These are phyloP conservation scores for Veloboletus limbatus DNA, from an alignment of 1,284 basidiomycete genomes.

Conservation along the genomic window DNA sequence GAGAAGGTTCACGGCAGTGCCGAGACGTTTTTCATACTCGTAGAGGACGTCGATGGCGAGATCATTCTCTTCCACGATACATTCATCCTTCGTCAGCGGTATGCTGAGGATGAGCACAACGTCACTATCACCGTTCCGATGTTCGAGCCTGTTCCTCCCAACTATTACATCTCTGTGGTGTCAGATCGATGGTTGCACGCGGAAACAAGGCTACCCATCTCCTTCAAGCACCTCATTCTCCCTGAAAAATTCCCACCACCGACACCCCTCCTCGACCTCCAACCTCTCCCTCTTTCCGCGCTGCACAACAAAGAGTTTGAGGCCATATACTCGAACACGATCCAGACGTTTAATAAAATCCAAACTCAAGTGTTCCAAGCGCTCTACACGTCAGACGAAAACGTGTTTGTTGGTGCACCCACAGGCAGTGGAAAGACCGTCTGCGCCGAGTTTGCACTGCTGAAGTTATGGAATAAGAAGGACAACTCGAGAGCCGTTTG, in stretches of 20 bases:
- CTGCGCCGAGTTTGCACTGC: constrained; percentile 93
- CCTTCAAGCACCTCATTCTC: constrained; percentile 96
- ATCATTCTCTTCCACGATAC: constrained; percentile 92
- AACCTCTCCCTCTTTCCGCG: constrained; percentile 85
- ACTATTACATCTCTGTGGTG: constrained; percentile 95
- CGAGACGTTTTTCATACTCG: constrained; percentile 89
- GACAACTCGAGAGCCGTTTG: constrained; percentile 89
- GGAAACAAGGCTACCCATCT: constrained; percentile 92
- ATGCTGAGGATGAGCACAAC: constrained; percentile 91
- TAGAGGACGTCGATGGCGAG: constrained; percentile 98
- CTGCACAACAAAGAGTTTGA: constrained; percentile 93
- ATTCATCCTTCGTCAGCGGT: constrained; percentile 89
- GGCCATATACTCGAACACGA: constrained; percentile 73
- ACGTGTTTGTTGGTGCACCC: constrained; percentile 93
- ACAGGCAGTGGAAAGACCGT: constrained; percentile 97
- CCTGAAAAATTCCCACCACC: constrained; percentile 96
- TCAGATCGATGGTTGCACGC: constrained; percentile 96
- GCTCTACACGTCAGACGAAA: constrained; percentile 93
- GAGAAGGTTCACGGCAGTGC: constrained; percentile 88
- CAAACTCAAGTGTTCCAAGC: constrained; percentile 99
- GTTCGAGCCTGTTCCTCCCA: constrained; percentile 95
- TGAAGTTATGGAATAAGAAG: constrained; percentile 90
- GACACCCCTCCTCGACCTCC: constrained; percentile 91
- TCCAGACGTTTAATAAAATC: constrained; percentile 94
- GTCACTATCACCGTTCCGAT: constrained; percentile 94